phyloP scores from a whole-genome alignment of 768 basidiomycete species.

The Rhizopogon sp. region DNA sequence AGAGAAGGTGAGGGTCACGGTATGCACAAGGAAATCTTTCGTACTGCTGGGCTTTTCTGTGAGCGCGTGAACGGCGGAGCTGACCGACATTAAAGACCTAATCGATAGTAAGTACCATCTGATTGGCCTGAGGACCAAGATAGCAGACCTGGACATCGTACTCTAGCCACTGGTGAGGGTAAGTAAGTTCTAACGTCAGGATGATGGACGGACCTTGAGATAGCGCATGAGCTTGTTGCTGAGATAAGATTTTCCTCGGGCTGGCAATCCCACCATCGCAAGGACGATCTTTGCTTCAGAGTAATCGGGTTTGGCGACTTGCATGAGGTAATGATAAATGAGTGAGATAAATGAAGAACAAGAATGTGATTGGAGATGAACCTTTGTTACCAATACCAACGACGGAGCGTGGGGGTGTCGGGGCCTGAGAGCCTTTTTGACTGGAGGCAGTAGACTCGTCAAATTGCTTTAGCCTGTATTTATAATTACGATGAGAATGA shows the following conservation, averaged over 20 bases:
- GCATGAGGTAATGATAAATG: neutral
- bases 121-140: neutral
- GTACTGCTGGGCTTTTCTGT: constrained; percentile 71
- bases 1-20: neutral
- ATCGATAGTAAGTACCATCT: neutral
- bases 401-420: constrained; percentile 77
- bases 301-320: constrained; percentile 96
- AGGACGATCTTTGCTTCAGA: constrained; percentile 98
- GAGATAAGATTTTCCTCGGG: constrained; percentile 95
- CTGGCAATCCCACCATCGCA: constrained; percentile 98
- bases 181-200: neutral
- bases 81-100: constrained; percentile 99
- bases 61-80: constrained; percentile 80
- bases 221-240: constrained; percentile 98
- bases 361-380: constrained; percentile 22
- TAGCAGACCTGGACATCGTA: constrained; percentile 84
- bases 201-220: constrained; percentile 58
- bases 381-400: constrained; percentile 90
- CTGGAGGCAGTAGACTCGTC: constrained; percentile 72
- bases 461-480: constrained; percentile 67
- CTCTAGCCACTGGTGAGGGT: constrained; percentile 82
- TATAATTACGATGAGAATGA: neutral
- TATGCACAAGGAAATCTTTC: constrained; percentile 13
- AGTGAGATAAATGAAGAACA: constrained; percentile 2
- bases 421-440: constrained; percentile 63